These are phyloP conservation scores for Spergularia azorica DNA, from an alignment of 179 eudicot genomes.

Conservation along the genomic window DNA sequence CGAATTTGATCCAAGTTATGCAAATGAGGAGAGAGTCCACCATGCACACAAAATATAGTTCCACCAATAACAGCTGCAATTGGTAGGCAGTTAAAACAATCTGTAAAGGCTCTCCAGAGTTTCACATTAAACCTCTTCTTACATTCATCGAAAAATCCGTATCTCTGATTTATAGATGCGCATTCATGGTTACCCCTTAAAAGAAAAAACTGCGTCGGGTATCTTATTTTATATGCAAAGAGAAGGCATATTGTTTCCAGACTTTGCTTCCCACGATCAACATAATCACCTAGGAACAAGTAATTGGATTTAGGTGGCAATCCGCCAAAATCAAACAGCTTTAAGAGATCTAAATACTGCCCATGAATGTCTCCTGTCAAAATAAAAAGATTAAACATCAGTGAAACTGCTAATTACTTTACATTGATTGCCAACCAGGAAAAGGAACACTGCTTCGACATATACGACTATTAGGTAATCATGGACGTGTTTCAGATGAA, in stretches of 20 bases:
- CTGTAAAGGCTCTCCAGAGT: conserved; percentile 42
- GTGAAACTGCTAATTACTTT: background rate
- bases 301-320: conserved; percentile 71
- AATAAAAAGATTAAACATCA: background rate
- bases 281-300: conserved; percentile 74
- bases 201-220: conserved; percentile 35
- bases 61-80: conserved; percentile 65
- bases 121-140: conserved; percentile 37
- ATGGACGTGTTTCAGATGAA: background rate
- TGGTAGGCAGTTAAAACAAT: conserved; percentile 49
- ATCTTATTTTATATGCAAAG: conserved; percentile 38
- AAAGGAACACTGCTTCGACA: too few relatives aligned
- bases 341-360: conserved; percentile 70
- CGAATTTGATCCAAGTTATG: conserved; percentile 57
- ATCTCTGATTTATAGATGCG: conserved; percentile 41
- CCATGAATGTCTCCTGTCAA: conserved; percentile 72
- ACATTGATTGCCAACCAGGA: background rate
- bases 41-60: conserved; percentile 71
- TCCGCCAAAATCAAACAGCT: conserved; percentile 73
- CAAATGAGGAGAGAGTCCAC: conserved; percentile 69
- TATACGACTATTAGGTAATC: too few relatives aligned
- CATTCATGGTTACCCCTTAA: conserved; percentile 45
- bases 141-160: conserved; percentile 44
- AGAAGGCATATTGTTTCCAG: conserved; percentile 58
- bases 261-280: conserved; percentile 80